phyloP scores from a whole-genome alignment of 2,329 filamentous ascomycete species.

The Apiospora phragmitis region DNA sequence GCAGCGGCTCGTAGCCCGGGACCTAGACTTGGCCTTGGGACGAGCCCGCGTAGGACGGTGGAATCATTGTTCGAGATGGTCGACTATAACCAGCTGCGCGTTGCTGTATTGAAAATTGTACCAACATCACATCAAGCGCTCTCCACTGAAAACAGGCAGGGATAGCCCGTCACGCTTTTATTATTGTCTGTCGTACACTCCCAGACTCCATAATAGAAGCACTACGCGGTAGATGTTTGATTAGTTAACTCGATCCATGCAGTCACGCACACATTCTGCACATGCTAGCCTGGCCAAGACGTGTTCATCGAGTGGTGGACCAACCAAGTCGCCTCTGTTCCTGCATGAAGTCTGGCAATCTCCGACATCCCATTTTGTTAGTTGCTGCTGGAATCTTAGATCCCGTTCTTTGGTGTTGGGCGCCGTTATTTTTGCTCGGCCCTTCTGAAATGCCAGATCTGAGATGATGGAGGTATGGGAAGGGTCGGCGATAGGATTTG shows the following conservation, averaged over 20 bases:
- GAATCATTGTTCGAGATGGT: not conserved
- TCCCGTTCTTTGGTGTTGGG: not conserved
- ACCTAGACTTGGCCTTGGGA: not conserved
- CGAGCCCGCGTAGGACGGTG: not conserved
- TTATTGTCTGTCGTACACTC: not conserved
- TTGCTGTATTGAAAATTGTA: not conserved
- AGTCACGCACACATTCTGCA: slow-evolving; percentile 2
- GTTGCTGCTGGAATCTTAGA: slow-evolving; percentile 2
- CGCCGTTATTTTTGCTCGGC: not conserved
- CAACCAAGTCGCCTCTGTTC: slow-evolving; percentile 3
- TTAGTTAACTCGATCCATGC: not conserved
- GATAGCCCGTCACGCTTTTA: not conserved
- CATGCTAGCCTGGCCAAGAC: not conserved
- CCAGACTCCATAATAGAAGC: not conserved
- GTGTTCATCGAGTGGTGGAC: not conserved
- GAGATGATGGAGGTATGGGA: not conserved
- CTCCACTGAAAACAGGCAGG: not conserved
- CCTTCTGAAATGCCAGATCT: not conserved
- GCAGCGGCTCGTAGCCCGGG: not conserved
- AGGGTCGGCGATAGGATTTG: not conserved
- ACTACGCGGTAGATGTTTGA: slow-evolving; percentile 2
- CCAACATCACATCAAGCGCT: not conserved
- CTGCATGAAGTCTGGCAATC: slow-evolving; percentile 1
- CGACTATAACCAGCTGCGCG: not conserved
- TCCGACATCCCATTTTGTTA: slow-evolving; percentile 7